phyloP scores from a whole-genome alignment of 1,284 basidiomycete species.

The Austroboletus niveus region DNA sequence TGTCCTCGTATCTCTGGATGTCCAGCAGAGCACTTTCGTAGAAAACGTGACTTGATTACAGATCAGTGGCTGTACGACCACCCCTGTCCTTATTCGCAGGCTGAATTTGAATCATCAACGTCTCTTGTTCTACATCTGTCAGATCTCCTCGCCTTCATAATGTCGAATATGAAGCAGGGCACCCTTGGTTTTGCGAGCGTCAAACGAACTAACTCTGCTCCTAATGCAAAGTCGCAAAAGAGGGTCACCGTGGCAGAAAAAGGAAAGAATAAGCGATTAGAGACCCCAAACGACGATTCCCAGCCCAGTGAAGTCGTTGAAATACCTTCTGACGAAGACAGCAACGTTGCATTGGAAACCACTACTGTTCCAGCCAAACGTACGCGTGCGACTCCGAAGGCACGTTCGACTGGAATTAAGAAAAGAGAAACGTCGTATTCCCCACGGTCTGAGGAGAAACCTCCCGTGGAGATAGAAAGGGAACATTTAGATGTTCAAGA shows the following conservation, averaged over 20 bases:
- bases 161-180: constrained; percentile 42
- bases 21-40: background rate
- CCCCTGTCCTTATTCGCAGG: constrained; percentile 21
- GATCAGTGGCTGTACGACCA: constrained; percentile 1
- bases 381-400: constrained; percentile 17
- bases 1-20: background rate
- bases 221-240: constrained; percentile 35
- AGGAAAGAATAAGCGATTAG: constrained; percentile 9
- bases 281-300: background rate
- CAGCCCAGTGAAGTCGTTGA: constrained; percentile 4
- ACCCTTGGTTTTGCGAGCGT: constrained; percentile 48
- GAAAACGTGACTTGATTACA: constrained; percentile 8
- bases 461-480: constrained; percentile 5
- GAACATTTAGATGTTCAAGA: constrained; percentile 17
- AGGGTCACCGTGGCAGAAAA: constrained; percentile 13
- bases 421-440: constrained; percentile 2
- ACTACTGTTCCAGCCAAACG: constrained; percentile 17
- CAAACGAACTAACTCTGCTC: constrained; percentile 46
- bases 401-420: background rate
- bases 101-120: background rate
- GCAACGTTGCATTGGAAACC: background rate
- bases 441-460: constrained; percentile 6
- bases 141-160: background rate
- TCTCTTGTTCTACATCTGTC: background rate
- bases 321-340: constrained; percentile 22